phyloP scores from a whole-genome alignment of 495 filamentous ascomycete species.

The Penicillium atrosanguineum region DNA sequence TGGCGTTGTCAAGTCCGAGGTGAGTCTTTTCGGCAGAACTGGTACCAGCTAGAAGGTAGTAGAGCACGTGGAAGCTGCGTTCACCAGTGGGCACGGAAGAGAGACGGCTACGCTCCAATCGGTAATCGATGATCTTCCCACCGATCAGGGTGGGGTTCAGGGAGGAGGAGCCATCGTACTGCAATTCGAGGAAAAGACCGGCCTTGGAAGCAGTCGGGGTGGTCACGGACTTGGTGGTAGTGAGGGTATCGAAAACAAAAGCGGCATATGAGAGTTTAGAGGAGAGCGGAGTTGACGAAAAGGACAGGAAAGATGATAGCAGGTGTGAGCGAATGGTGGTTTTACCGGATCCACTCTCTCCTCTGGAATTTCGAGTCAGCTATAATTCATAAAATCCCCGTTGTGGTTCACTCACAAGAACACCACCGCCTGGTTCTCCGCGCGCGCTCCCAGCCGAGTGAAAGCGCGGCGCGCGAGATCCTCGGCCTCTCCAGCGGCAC shows the following conservation, averaged over 20 bases:
- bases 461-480: conserved; percentile 83
- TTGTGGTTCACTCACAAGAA: conserved; percentile 72
- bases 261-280: conserved; percentile 88
- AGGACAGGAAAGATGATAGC: conserved; percentile 76
- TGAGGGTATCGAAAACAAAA: conserved; percentile 92
- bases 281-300: conserved; percentile 87
- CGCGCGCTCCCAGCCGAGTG: conserved; percentile 79
- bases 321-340: conserved; percentile 89
- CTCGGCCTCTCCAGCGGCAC: conserved; percentile 82
- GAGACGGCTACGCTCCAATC: conserved; percentile 86
- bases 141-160: conserved; percentile 82
- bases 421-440: conserved; percentile 87
- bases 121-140: conserved; percentile 90
- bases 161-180: conserved; percentile 86
- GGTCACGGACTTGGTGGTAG: conserved; percentile 95
- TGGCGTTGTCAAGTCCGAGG: conserved; percentile 70
- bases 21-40: conserved; percentile 86
- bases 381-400: neutral
- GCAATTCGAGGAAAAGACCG: conserved; percentile 90
- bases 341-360: conserved; percentile 94
- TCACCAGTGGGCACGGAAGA: conserved; percentile 90
- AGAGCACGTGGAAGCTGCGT: conserved; percentile 91
- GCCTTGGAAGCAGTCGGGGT: conserved; percentile 94
- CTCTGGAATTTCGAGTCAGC: conserved; percentile 49
- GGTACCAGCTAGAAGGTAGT: conserved; percentile 92